Conservation (phyloP, 2,329 filamentous ascomycete genomes). For the Epichloe glyceriae region DNA sequence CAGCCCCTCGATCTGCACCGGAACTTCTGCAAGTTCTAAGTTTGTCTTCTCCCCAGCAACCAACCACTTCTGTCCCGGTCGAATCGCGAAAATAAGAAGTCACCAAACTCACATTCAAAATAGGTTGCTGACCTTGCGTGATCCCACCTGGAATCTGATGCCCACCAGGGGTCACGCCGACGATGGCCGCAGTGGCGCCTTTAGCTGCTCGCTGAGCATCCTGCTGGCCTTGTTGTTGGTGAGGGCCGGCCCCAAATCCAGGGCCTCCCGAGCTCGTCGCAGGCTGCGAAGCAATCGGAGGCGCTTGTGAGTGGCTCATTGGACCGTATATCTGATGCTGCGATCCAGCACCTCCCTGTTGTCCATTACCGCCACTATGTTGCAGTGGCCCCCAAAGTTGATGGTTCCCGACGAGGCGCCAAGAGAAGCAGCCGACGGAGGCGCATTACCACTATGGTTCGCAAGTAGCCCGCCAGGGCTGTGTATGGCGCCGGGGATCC, state of each 20-base stretch:
- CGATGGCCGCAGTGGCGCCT: conserved; percentile 28
- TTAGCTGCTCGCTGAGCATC: conserved; percentile 42
- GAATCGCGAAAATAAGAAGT: background rate
- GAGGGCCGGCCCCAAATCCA: conserved; percentile 59
- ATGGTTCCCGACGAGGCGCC: conserved; percentile 38
- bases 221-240: conserved; percentile 32
- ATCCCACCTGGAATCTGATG: conserved; percentile 27
- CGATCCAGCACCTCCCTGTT: conserved; percentile 30
- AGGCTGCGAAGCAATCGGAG: conserved; percentile 40
- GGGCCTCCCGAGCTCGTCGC: conserved; percentile 46
- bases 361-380: conserved; percentile 34
- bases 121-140: conserved; percentile 30
- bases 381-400: conserved; percentile 44
- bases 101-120: conserved; percentile 36
- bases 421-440: conserved; percentile 37
- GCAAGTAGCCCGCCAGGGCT: conserved; percentile 81
- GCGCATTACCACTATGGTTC: conserved; percentile 49
- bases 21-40: background rate
- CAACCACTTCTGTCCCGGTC: background rate
- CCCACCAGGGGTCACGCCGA: conserved; percentile 29
- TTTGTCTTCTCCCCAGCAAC: background rate
- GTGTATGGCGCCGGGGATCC: conserved; percentile 71
- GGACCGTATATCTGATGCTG: conserved; percentile 47
- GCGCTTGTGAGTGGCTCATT: conserved; percentile 36
- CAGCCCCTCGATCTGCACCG: background rate